These are phyloP conservation scores for Tetragonia tetragonoides DNA, from an alignment of 148 eudicot genomes.

Conservation along the genomic window DNA sequence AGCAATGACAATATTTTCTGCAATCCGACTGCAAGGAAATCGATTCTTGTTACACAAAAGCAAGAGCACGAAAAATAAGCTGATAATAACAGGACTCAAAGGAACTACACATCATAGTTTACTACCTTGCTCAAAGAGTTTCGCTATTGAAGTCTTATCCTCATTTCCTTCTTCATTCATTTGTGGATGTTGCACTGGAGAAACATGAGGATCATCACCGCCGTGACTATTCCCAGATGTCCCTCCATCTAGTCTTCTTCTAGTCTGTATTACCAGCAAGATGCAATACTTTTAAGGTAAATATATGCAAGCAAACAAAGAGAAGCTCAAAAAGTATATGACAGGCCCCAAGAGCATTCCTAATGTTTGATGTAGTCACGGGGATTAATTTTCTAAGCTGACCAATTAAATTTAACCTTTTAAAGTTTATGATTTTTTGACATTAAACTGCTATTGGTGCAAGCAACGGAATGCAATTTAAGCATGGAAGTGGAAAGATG, in stretches of 20 bases:
- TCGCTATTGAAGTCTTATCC: conserved; percentile 70
- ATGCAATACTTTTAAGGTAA: conserved; percentile 15
- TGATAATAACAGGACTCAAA: conserved; percentile 1
- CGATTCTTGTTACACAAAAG: conserved; percentile 21
- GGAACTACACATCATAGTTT: background rate
- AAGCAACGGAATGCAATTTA: too few relatives aligned
- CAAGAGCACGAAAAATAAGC: conserved; percentile 1
- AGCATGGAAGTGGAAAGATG: background rate
- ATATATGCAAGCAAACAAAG: background rate
- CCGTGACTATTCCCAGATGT: conserved; percentile 29
- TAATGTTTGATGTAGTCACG: conserved; percentile 1
- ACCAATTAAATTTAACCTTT: background rate
- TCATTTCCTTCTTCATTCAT: conserved; percentile 56
- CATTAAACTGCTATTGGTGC: background rate
- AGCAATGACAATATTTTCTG: conserved; percentile 83
- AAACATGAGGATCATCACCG: conserved; percentile 48
- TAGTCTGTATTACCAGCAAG: conserved; percentile 48
- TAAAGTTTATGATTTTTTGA: background rate
- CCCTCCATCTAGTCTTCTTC: conserved; percentile 63
- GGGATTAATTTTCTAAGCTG: background rate
- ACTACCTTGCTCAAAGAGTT: conserved; percentile 93
- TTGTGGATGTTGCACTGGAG: conserved; percentile 54
- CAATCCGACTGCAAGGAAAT: conserved; percentile 62
- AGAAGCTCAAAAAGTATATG: background rate
- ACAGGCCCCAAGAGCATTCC: background rate